Evolutionary conservation across 2,329 filamentous ascomycete species (phyloP).

Genomic region (Colletotrichum costaricense): DNA sequence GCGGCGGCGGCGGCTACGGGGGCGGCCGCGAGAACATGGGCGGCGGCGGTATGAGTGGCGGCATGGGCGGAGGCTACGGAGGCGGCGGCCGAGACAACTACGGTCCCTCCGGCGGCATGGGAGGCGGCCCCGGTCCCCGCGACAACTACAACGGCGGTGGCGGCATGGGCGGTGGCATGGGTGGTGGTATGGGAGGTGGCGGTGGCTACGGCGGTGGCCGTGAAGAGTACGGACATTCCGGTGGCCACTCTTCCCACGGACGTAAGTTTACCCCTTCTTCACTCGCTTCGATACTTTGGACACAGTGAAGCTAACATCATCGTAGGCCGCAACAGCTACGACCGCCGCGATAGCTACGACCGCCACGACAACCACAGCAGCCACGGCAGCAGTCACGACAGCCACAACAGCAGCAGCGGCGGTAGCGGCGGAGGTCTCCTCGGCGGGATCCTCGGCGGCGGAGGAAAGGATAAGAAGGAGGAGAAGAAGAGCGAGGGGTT

Average conservation of each 20-base stretch:
- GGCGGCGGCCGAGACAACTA: conserved; percentile 12
- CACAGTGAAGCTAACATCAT: not conserved
- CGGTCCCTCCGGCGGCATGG: conserved; percentile 3
- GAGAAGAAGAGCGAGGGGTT: conserved; percentile 27
- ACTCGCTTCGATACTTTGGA: not conserved
- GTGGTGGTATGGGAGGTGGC: not conserved
- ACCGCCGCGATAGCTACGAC: not conserved
- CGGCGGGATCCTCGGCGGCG: conserved; percentile 25
- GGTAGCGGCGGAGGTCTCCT: conserved; percentile 11
- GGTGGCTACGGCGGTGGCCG: conserved; percentile 8
- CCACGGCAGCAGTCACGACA: not conserved
- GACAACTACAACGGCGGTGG: not conserved
- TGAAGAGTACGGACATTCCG: conserved; percentile 10
- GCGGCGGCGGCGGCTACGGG: not conserved
- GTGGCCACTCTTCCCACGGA: conserved; percentile 13
- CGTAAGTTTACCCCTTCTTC: not conserved
- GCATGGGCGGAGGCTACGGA: conserved; percentile 2
- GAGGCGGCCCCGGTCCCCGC: not conserved
- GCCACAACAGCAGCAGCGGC: not conserved
- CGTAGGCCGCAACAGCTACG: not conserved
- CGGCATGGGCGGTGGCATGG: too few relatives aligned
- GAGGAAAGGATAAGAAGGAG: conserved; percentile 20
- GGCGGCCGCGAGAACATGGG: not conserved
- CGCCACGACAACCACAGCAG: not conserved
- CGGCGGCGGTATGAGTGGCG: not conserved